Percentiles rank a stretch among this genome's conserved stretches.
Conservation (phyloP, 768 basidiomycete species). For the Pholiota conissans region DNA sequence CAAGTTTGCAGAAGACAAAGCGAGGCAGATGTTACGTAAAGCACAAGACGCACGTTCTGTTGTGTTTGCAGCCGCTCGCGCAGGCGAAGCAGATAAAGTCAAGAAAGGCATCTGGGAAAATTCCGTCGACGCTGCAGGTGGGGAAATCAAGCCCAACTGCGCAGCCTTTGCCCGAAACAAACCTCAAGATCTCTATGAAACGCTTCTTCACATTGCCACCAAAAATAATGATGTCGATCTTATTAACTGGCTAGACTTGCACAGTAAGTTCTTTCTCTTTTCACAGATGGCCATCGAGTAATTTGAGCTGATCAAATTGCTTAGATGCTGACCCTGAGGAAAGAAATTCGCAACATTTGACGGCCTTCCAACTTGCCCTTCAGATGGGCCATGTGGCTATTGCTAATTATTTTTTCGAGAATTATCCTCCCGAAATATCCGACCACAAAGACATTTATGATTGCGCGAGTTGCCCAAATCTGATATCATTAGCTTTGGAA, state of each 20-base stretch:
- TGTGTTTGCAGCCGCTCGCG: conserved; percentile 66
- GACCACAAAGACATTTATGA: conserved; percentile 54
- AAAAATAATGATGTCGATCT: conserved; percentile 54
- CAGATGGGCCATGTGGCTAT: conserved; percentile 51
- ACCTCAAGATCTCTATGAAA: conserved; percentile 61
- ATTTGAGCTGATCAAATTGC: no score
- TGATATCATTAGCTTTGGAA: conserved; percentile 57
- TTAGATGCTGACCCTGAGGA: conserved; percentile 76
- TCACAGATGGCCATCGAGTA: no score
- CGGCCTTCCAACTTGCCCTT: conserved; percentile 69
- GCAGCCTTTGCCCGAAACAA: conserved; percentile 45
- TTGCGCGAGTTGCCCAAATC: conserved; percentile 36
- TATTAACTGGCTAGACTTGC: conserved; percentile 68
- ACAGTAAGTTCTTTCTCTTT: conserved; percentile 56
- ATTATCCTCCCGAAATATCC: conserved; percentile 52
- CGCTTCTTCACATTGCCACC: conserved; percentile 68
- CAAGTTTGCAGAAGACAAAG: conserved; percentile 49
- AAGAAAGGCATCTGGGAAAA: conserved; percentile 71
- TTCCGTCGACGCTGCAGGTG: conserved; percentile 68
- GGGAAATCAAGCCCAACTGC: conserved; percentile 61
- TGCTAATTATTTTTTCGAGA: conserved; percentile 60
- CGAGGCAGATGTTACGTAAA: conserved; percentile 44
- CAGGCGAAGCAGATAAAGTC: conserved; percentile 50
- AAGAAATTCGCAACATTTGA: conserved; percentile 54
- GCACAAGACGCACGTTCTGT: conserved; percentile 58